Evolutionary conservation across 345 rosid genomes (phyloP).

Genomic region (Populus ilicifolia): DNA sequence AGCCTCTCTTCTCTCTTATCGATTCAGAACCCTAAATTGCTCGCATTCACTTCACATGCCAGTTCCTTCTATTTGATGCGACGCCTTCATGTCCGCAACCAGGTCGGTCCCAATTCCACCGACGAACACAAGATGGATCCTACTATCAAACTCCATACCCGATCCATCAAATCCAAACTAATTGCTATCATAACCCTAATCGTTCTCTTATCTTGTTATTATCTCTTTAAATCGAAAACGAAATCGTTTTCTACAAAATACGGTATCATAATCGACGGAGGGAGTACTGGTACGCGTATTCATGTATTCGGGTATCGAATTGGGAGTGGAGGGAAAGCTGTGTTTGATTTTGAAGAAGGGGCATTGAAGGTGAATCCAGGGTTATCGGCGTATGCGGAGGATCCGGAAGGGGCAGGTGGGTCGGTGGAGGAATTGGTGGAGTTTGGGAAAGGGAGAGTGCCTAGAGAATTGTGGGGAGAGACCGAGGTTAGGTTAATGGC

Average conservation of each 20-base stretch:
- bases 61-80: constrained; percentile 58
- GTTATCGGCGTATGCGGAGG: constrained; percentile 56
- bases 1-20: constrained; percentile 25
- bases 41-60: not conserved
- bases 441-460: constrained; percentile 57
- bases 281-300: constrained; percentile 79
- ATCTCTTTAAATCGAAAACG: constrained; percentile 12
- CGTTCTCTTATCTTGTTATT: constrained; percentile 24
- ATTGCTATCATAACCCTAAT: constrained; percentile 15
- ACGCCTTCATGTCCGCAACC: constrained; percentile 60
- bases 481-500: constrained; percentile 91
- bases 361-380: constrained; percentile 77
- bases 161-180: constrained; percentile 24
- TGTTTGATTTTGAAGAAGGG: constrained; percentile 44
- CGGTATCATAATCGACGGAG: constrained; percentile 68
- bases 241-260: constrained; percentile 9
- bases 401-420: constrained; percentile 50
- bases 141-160: constrained; percentile 35
- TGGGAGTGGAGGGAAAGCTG: constrained; percentile 30
- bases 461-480: constrained; percentile 48
- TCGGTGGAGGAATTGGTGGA: constrained; percentile 59
- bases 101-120: constrained; percentile 27
- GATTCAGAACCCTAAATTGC: not conserved
- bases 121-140: constrained; percentile 47
- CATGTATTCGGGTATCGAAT: constrained; percentile 52